Percentiles rank a stretch among this genome's conserved stretches.
These are phyloP conservation scores for Plasmodium gaboni DNA, from an alignment of 169 alveolate species.

Conservation along the genomic window DNA sequence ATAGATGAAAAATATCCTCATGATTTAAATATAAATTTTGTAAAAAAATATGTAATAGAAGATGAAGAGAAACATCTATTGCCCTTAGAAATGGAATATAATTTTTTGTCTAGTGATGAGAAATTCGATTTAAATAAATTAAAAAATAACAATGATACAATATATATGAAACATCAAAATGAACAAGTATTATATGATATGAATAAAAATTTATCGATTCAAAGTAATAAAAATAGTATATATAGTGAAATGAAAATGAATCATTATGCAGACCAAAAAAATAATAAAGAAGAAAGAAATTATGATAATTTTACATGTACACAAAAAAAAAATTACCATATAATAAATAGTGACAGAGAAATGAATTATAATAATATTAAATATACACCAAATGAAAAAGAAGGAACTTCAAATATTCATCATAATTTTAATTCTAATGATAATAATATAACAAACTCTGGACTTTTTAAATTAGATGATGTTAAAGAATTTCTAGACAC, in stretches of 20 bases:
- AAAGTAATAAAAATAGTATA: not conserved
- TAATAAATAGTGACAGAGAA: too few species aligned
- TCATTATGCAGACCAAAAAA: not conserved
- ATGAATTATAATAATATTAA: not conserved
- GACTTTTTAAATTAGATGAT: slow-evolving; percentile 5
- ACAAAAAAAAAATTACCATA: not conserved
- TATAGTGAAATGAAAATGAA: not conserved
- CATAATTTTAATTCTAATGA: not conserved
- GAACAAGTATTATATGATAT: not conserved
- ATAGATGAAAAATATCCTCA: not conserved
- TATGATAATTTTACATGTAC: not conserved
- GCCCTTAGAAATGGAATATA: slow-evolving; percentile 16
- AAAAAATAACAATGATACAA: not conserved
- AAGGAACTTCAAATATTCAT: too few species aligned
- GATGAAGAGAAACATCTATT: slow-evolving; percentile 45
- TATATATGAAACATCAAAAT: not conserved
- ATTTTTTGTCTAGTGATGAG: slow-evolving; percentile 1
- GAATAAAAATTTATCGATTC: not conserved
- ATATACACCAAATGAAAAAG: not conserved
- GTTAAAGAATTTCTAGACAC: slow-evolving; percentile 18
- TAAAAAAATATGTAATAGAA: slow-evolving; percentile 22
- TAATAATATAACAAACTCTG: not conserved
- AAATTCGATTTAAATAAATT: too few species aligned
- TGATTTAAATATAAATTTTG: slow-evolving; percentile 18
- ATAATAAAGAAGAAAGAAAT: not conserved